Evolutionary conservation across 2,329 filamentous ascomycete genomes (phyloP), one percentile per base, ranked within the genome.

Genomic region (Paraconiothyrium sp.): DNA sequence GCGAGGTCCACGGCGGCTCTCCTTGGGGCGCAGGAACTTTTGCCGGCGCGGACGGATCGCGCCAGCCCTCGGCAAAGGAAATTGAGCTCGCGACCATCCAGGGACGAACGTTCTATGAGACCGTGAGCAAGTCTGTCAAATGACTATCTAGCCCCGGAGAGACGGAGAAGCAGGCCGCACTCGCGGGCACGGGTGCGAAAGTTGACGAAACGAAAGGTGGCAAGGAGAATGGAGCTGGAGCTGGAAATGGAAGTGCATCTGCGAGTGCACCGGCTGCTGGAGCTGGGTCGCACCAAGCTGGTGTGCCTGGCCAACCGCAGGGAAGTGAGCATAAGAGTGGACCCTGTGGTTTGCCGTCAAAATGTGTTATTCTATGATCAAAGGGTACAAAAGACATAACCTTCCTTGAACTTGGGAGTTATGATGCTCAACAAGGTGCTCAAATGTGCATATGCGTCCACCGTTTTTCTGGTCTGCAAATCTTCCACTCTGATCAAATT

Each of bases 1-100:
- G 76, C 34, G 93, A 97, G 84, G 85, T 95, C 66, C 92, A 92
- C 78, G 95, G 95, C 75, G 95, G 95, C 64, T 89, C 86, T 63
- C 86, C 95, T 43, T 99, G 95, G 95, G 95, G 94, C 73, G 94
- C 94, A 37, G 95, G 95, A 76, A 97, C 94, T 67, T 96, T 97
- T 72, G 85, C 94, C 65, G 88, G 78, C 64, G 84, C 77, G 62
- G 93, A 97, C 72, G 95, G 95, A 72, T 92, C 90, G 61, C 90
- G 95, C 75, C 90, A 94, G 85, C 95, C 95, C 54, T 83, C 85
- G 16, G 77, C 83, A 9, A 85, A 88, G 70, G 95, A 99, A 85
- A 83, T 97, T 65, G 85, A 91, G 79, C 77, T 98, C 65, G 95
- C 95, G 62, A 86, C 84, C 65, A 86, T 86, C 71, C 95, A 99